Conservation (phyloP, 805 yeast genomes). For the Scheffersomyces stipitis region DNA sequence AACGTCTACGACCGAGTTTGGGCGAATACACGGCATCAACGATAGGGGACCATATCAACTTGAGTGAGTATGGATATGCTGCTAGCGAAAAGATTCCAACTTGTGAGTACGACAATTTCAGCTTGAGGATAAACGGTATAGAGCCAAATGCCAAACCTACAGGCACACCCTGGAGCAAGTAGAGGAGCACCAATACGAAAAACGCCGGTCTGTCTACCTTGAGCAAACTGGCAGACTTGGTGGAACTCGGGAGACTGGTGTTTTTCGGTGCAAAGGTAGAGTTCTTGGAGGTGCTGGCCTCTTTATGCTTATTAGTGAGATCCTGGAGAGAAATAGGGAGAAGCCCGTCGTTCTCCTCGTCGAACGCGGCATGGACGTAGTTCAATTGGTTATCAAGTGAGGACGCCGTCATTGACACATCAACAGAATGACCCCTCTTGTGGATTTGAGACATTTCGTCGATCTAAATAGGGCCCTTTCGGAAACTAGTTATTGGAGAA, state of each 20-base stretch:
- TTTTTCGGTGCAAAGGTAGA: not conserved
- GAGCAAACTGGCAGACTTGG: constrained; percentile 5
- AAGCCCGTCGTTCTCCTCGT: constrained; percentile 35
- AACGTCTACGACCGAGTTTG: constrained; percentile 74
- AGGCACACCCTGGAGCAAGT: constrained; percentile 93
- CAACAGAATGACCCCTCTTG: constrained; percentile 20
- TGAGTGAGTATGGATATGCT: constrained; percentile 90
- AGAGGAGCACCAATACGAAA: constrained; percentile 66
- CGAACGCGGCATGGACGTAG: constrained; percentile 23
- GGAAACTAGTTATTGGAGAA: too few relatives aligned
- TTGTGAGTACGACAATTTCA: constrained; percentile 80
- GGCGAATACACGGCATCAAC: constrained; percentile 82
- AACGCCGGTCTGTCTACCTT: constrained; percentile 70
- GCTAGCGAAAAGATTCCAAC: constrained; percentile 91
- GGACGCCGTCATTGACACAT: constrained; percentile 3
- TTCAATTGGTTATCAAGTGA: constrained; percentile 14
- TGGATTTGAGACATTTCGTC: constrained; percentile 15
- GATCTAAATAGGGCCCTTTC: too few relatives aligned
- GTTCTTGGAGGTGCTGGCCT: not conserved
- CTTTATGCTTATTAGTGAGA: constrained; percentile 1
- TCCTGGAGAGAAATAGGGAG: constrained; percentile 29
- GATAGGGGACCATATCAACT: constrained; percentile 92
- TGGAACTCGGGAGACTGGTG: not conserved
- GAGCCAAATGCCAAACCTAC: constrained; percentile 95
- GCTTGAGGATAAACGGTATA: constrained; percentile 83